Evolutionary conservation across 768 basidiomycete species (phyloP), one percentile per base, ranked within the genome.

Genomic region (Phaffia tasmanica): DNA sequence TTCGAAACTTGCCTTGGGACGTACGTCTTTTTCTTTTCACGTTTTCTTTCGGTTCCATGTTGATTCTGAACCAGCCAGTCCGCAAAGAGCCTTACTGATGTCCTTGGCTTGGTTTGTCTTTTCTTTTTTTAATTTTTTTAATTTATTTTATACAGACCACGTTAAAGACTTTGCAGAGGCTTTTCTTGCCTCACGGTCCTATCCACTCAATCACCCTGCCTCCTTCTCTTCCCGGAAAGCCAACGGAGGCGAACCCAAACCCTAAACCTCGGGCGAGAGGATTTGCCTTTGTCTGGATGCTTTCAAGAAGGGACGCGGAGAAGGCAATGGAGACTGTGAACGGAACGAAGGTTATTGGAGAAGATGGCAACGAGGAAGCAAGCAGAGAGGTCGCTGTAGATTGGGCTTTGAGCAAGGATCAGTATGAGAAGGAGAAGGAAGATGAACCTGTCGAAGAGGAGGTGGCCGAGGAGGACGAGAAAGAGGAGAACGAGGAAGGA

Each of bases 201-300:
- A 85, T 98, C 23, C 80, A 91, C 75, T 87, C 87, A 0, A 83
- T 98, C 70, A 83, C 86, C 68, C 85, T 94, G 21, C 93, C 67
- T 29, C 91, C 0, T 76, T 78, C 25, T 76, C 77, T 70, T 70
- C 74, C 25, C 72, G 71, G 65, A 73, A 74, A 71, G 65, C 72
- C 62, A 6, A 32, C 56, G 19, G 18, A 21, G 27, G 55, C 63
- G 18, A 53, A 64, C 51, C 72, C 73, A 16, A 71, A 16, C 79
- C 67, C 70, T 19, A 82, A 35, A 79, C 70, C 77, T n/a, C 72
- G 74, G 32, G 74, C 82, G 19, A 85, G 86, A 71, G 91, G 93
- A 0, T 98, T 94, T 71, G 94, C 91, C 0, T 97, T 98, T 72
- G 85, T 98, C 14, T 94, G 91, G 89, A 91, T 89, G 83, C 76